Conservation (phyloP, 345 rosid species). For the Salix dunnii region DNA sequence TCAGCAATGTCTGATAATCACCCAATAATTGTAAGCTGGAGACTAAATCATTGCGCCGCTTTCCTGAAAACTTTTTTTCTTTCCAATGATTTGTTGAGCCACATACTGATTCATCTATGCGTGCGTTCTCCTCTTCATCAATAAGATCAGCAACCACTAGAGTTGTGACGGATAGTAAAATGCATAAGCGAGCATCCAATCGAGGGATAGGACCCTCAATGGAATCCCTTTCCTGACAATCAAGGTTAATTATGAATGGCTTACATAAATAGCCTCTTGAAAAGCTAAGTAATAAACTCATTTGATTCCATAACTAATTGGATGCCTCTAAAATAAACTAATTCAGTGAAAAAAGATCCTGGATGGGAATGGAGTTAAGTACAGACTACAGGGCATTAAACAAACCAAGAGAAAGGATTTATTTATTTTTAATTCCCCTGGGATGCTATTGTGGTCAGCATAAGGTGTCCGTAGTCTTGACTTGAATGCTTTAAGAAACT, state of each 20-base stretch:
- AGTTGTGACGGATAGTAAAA: constrained; percentile 72
- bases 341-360: neutral
- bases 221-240: constrained; percentile 76
- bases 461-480: neutral
- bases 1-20: constrained; percentile 69
- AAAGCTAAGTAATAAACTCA: neutral
- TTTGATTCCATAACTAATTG: neutral
- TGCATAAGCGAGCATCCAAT: constrained; percentile 74
- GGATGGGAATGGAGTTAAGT: neutral
- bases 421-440: neutral
- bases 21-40: constrained; percentile 81
- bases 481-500: neutral
- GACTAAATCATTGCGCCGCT: constrained; percentile 62
- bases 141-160: constrained; percentile 71
- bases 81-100: constrained; percentile 46
- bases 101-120: constrained; percentile 49
- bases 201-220: constrained; percentile 93
- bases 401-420: neutral
- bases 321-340: neutral
- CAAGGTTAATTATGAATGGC: neutral
- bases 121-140: constrained; percentile 83
- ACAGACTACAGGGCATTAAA: neutral
- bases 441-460: neutral
- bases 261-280: neutral
- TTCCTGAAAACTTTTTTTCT: constrained; percentile 52